Evolutionary conservation across 768 basidiomycete species (phyloP).

Genomic region (Mycena vulgaris): DNA sequence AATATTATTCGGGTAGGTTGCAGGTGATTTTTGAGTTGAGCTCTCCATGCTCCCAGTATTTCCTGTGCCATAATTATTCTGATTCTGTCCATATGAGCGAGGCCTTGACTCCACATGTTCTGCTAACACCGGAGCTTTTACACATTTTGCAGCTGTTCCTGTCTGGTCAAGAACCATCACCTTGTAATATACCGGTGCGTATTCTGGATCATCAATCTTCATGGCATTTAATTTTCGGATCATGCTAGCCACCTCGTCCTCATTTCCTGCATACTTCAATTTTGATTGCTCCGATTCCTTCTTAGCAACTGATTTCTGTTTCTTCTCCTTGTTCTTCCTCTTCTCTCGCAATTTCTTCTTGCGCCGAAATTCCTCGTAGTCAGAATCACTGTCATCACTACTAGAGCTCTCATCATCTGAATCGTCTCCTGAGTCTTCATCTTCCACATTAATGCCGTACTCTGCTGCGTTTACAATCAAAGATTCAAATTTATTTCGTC

Average conservation of each 20-base stretch:
- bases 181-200: conserved; percentile 10
- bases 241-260: too few relatives aligned
- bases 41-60: background rate
- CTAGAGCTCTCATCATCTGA: background rate
- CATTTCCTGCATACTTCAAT: background rate
- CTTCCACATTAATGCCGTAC: background rate
- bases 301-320: background rate
- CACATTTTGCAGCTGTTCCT: background rate
- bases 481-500: background rate
- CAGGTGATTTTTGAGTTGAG: background rate
- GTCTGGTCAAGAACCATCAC: background rate
- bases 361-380: background rate
- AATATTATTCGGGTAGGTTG: conserved; percentile 7
- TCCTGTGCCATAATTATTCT: background rate
- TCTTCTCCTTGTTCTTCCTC: background rate
- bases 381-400: background rate
- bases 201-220: conserved; percentile 1
- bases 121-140: background rate
- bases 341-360: background rate
- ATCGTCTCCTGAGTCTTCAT: background rate
- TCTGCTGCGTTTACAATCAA: background rate
- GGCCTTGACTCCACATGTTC: background rate
- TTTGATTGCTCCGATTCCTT: background rate
- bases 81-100: background rate
- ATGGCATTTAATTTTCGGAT: background rate